A percentile compares a stretch with the other conserved stretches of the same genome.
phyloP scores from a whole-genome alignment of 2,329 filamentous ascomycete genomes.

The Aspergillus costaricaensis region DNA sequence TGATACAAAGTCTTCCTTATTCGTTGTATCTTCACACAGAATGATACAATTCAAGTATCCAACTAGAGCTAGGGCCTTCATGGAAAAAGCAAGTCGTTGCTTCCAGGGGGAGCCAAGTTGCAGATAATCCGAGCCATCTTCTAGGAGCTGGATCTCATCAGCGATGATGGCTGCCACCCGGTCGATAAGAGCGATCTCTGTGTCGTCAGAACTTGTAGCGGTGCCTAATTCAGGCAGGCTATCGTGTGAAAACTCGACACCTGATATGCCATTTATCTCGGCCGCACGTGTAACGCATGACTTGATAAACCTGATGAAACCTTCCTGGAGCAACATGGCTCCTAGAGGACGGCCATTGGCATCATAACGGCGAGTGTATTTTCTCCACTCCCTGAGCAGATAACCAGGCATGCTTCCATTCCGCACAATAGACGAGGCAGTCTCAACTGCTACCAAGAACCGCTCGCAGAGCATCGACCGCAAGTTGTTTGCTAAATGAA shows the following conservation, averaged over 20 bases:
- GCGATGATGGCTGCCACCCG: constrained; percentile 70
- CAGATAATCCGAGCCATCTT: constrained; percentile 87
- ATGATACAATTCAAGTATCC: constrained; percentile 84
- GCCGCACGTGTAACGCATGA: constrained; percentile 73
- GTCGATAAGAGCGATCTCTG: constrained; percentile 51
- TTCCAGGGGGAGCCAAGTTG: constrained; percentile 83
- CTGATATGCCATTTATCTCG: constrained; percentile 60
- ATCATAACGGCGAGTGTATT: constrained; percentile 80
- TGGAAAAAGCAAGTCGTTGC: constrained; percentile 79
- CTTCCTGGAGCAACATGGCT: constrained; percentile 86
- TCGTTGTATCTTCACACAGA: constrained; percentile 77
- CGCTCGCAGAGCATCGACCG: constrained; percentile 76
- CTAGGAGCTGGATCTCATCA: constrained; percentile 82
- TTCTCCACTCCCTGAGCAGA: constrained; percentile 80
- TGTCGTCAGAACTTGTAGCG: constrained; percentile 41
- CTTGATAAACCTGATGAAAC: constrained; percentile 82
- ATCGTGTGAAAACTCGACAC: constrained; percentile 70
- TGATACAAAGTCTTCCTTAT: constrained; percentile 72
- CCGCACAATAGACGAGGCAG: constrained; percentile 84
- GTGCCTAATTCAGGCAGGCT: constrained; percentile 63
- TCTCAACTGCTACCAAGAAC: constrained; percentile 84
- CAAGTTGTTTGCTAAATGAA: constrained; percentile 71
- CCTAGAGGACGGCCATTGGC: constrained; percentile 77
- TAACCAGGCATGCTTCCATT: constrained; percentile 70
- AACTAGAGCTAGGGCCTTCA: constrained; percentile 79